Base-by-base conservation (phyloP, 306 rosid genomes). In the Lablab purpureus region DNA sequence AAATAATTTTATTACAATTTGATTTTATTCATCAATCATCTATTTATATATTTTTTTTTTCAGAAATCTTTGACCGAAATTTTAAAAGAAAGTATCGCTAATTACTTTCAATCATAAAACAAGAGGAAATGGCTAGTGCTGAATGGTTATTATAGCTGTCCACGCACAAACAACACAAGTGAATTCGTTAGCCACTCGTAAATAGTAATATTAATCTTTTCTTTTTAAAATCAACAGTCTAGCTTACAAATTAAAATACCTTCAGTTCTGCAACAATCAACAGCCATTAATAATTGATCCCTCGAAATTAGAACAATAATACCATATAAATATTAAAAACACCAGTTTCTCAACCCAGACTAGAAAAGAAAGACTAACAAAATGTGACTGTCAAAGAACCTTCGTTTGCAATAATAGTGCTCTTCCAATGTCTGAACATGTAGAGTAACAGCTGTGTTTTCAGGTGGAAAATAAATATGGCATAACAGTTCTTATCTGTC, bases 271-370 rank as follows among this genome's bases (percentile, higher is more conserved):
- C 13, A 75, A 67, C 45, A 37, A 36, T 37, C 74, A 50, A 52
- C 28, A 37, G 68, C 36, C 54, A 75, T 36, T 10, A 75, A 49
- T n/a, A 50, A 75, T 3, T 25, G 73, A 75, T 69, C 66, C 36
- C 77, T 75, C 77, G 59, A 47, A 75, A 59, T 65, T 59, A 64
- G 32, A 76, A 50, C 73, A 49, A 25, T n/a, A 46, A 60, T 27
- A 62, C 52, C 59, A 23, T 27, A 22, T 27, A 80, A 13, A 80
- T 12, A 73, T 18, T 41, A 41, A 52, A 73, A 21, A 54, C 60
- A 22, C 12, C 55, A 52, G 32, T 62, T 66, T 74, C 70, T 52
- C n/a, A 9, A 6, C 19, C 10, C 6, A 64, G 14, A 55, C 46
- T 45, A 43, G 45, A 54, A 62, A 23, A 43, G 45, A 54, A 62